phyloP scores from a whole-genome alignment of 2,329 filamentous ascomycete species.

The Dactylellina leptospora region DNA sequence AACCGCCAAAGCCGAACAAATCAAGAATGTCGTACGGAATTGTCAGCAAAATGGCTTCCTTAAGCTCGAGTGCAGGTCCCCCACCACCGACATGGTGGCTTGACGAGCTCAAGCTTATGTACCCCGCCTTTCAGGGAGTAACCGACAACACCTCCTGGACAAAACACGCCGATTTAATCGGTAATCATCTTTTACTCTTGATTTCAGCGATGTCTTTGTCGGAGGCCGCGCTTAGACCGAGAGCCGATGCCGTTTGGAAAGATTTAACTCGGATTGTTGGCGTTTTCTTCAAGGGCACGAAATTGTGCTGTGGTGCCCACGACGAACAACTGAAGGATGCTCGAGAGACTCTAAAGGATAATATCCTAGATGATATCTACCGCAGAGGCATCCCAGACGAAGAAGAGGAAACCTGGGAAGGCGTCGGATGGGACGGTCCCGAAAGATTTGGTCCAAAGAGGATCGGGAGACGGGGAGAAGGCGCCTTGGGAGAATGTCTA shows the following conservation, averaged over 20 bases:
- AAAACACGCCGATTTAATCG: constrained; percentile 42
- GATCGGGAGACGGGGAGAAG: constrained; percentile 43
- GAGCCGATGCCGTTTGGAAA: constrained; percentile 38
- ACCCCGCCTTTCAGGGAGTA: constrained; percentile 39
- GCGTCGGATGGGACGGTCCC: constrained; percentile 40
- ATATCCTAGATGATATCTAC: constrained; percentile 45
- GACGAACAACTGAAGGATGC: constrained; percentile 29
- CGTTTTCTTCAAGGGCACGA: constrained; percentile 47
- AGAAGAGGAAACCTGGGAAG: constrained; percentile 47
- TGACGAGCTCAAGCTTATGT: constrained; percentile 49
- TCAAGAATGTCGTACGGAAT: constrained; percentile 47
- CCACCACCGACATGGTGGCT: constrained; percentile 46
- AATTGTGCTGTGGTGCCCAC: constrained; percentile 36
- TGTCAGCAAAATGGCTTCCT: constrained; percentile 30
- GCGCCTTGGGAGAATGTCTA: constrained; percentile 36
- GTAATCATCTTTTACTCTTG: constrained; percentile 45
- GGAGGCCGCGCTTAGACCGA: constrained; percentile 27
- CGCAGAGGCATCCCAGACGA: constrained; percentile 41
- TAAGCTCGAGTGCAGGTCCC: constrained; percentile 3
- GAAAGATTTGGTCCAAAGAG: constrained; percentile 39
- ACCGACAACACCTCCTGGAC: constrained; percentile 26
- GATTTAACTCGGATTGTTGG: constrained; percentile 35
- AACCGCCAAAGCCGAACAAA: constrained; percentile 36
- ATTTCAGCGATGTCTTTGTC: constrained; percentile 44
- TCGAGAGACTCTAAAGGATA: constrained; percentile 31